Evolutionary conservation across 768 basidiomycete species (phyloP).

Genomic region (Boletus insuetus): DNA sequence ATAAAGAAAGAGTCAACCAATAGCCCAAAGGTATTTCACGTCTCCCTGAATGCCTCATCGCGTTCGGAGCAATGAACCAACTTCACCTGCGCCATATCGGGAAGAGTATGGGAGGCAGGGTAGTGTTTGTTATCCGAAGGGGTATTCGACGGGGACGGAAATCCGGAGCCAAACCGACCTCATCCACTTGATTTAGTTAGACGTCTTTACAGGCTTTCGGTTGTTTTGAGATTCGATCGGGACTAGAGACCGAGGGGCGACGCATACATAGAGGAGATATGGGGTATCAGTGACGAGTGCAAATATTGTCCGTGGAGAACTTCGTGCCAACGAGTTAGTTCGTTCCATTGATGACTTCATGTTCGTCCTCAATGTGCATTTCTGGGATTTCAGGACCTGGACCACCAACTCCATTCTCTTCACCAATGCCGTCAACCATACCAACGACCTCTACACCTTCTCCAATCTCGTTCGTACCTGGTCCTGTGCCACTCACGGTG

Average conservation of each 20-base stretch:
- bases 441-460: conserved; percentile 18
- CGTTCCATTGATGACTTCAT: conserved; percentile 24
- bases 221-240: conserved; percentile 31
- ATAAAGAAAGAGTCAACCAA: conserved; percentile 61
- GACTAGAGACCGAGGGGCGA: conserved; percentile 18
- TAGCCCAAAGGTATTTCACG: conserved; percentile 47
- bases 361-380: conserved; percentile 44
- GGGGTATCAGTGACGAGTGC: conserved; percentile 31
- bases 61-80: not conserved
- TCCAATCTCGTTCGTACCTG: conserved; percentile 12
- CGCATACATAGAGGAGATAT: conserved; percentile 27
- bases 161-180: conserved; percentile 46
- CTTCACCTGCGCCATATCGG: conserved; percentile 7
- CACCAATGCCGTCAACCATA: conserved; percentile 23
- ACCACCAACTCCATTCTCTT: conserved; percentile 22
- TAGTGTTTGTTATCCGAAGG: conserved; percentile 8
- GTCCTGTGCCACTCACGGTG: conserved; percentile 18
- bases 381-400: conserved; percentile 33
- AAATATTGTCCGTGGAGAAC: conserved; percentile 28
- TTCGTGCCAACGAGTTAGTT: conserved; percentile 15
- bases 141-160: conserved; percentile 17
- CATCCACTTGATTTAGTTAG: conserved; percentile 39
- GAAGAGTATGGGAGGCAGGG: conserved; percentile 5
- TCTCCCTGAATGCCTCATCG: conserved; percentile 10
- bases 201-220: conserved; percentile 32